Evolutionary conservation across 352 stramenopile genomes (phyloP), one percentile per base, ranked within the genome.

Genomic region (Pythium apleroticum): DNA sequence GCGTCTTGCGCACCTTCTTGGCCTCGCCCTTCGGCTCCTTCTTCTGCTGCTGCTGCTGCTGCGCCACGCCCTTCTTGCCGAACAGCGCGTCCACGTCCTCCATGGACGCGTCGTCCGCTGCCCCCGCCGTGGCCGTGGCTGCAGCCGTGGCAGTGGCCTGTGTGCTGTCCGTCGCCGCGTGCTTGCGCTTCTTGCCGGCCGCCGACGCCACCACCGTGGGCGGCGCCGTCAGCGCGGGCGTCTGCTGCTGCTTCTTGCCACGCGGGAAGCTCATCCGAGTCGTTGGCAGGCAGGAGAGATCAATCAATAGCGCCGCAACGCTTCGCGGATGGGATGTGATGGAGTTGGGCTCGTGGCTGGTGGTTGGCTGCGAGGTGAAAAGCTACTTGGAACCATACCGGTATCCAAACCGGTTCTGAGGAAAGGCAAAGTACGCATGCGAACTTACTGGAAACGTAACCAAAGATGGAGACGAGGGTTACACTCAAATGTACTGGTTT

Each of bases 261-360:
- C 83, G 83, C 58, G 83, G 83, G 63, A 92, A 92, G 75, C 80
- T 89, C 70, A 72, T 74, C 31, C 45, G 60, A n/a, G n/a, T n/a
- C n/a, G n/a, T n/a, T n/a, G n/a, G n/a, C n/a, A n/a, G n/a, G 33
- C 39, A 28, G 20, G 46, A 39, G 41, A 3, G 43, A 20, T 63
- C 22, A 31, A 43, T 33, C 35, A 41, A 22, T 31, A 53, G 33
- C n/a, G 19, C 31, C 48, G 60, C 60, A 66, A 22, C 60, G 60
- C 52, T 66, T 66, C 60, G 60, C 19, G 33, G n/a, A 49, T 17
- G 41, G 19, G 17, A 49, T 50, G 22, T 9, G 27, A 24, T 57
- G 28, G 22, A 35, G 10, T 14, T 22, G 33, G 10, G 27, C 12
- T 22, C 7, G 25, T 54, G 60, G 25, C 28, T 28, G 52, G 48